Base-by-base conservation (phyloP, 1,284 basidiomycete species). In the Gymnopus androsaceus region DNA sequence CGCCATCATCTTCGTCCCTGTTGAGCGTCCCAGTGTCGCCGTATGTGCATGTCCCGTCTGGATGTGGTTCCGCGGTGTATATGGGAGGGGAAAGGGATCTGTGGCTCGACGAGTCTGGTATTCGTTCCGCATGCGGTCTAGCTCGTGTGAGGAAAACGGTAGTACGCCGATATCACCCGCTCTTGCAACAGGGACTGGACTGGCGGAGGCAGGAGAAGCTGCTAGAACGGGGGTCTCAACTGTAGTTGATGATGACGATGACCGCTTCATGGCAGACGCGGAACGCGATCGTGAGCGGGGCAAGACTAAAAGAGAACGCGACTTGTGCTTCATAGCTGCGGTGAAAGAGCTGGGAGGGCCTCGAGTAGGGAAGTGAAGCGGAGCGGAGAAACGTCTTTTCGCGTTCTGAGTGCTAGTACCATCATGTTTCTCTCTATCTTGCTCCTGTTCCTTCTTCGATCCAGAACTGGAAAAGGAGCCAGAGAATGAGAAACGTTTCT, bases 401-500 rank as follows among this genome's bases (percentile, higher is more conserved):
- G 40, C 2, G 17, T 46, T 30, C 27, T 17, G n/a, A 46, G 44
- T 15, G n/a, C 11, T 41, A 14, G 14, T 21, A 31, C 11, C 8
- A 15, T 25, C 11, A 12, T 42, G 41, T 27, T 42, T 25, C 28
- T 28, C 17, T 27, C n/a, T 25, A 12, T 46, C 17, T 46, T 7
- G 8, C 19, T 41, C 40, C 40, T 46, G 28, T 28, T 30, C 44
- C 36, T 5, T 12, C n/a, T 50, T 36, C 14, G 17, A 17, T 23
- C 19, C 25, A 48, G 48, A 38, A 37, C 25, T 11, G n/a, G 15
- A 17, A 28, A 25, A 28, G 12, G 48, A 38, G 25, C 12, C n/a
- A 38, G 36, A 37, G n/a, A 50, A 30, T 15, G 48, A 50, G 25
- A 50, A 50, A 37, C 34, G 48, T 15, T 50, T 50, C 25, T 36